Percentiles rank a stretch among this genome's conserved stretches.
Evolutionary conservation across 495 filamentous ascomycete species (phyloP).

Genomic region (Sphaerosporella brunnea): DNA sequence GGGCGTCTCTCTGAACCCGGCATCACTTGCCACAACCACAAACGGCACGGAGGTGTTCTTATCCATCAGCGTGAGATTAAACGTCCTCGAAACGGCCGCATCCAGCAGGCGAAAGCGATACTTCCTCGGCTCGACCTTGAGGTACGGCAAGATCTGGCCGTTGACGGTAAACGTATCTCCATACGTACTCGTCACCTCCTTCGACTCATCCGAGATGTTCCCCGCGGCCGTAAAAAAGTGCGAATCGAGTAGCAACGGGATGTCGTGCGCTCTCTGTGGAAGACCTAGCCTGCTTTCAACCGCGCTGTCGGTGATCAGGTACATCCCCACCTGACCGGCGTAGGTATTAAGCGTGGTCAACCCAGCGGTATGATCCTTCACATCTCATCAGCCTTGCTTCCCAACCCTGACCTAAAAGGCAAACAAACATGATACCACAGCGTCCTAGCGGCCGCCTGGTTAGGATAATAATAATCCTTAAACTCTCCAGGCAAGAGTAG

Average conservation of each 20-base stretch:
- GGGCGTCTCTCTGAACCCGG: constrained; percentile 32
- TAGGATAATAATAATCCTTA: constrained; percentile 44
- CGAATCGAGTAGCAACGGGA: constrained; percentile 32
- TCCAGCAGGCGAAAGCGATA: constrained; percentile 37
- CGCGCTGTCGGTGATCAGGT: constrained; percentile 28
- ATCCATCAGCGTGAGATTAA: constrained; percentile 3
- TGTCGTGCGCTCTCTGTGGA: constrained; percentile 32
- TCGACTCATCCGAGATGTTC: constrained; percentile 3
- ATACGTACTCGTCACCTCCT: constrained; percentile 32
- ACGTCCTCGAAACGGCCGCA: constrained; percentile 23
- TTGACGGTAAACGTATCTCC: constrained; percentile 40
- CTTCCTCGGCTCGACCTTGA: constrained; percentile 37
- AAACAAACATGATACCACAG: constrained; percentile 35
- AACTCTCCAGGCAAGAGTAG: constrained; percentile 31
- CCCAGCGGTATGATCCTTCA: constrained; percentile 31
- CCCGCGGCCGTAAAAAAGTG: constrained; percentile 30
- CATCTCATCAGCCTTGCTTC: not conserved
- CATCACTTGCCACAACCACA: constrained; percentile 35
- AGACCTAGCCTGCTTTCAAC: constrained; percentile 32
- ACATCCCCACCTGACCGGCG: constrained; percentile 33
- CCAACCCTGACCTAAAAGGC: not conserved
- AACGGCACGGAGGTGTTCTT: constrained; percentile 28
- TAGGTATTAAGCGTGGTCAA: constrained; percentile 30
- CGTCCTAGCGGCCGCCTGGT: constrained; percentile 28
- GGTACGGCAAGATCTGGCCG: constrained; percentile 36